Evolutionary conservation across 1,284 basidiomycete species (phyloP).

Genomic region (Pascua guehoae): DNA sequence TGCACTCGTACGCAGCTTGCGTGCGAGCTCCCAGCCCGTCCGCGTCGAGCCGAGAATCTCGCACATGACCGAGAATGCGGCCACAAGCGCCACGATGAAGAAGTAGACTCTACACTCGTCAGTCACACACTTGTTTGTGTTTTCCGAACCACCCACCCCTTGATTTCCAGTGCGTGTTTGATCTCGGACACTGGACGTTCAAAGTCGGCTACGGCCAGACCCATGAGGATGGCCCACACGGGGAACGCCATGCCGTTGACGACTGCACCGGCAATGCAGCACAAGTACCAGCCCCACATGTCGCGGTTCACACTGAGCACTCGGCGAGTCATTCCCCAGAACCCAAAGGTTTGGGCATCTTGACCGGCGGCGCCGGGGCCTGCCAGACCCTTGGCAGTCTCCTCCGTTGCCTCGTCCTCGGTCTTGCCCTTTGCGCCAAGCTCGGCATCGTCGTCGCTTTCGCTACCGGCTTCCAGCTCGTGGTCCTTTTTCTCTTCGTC

Average conservation of each 20-base stretch:
- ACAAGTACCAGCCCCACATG: slow-evolving; percentile 41
- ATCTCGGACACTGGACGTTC: slow-evolving; percentile 52
- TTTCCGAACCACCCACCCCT: slow-evolving; percentile 47
- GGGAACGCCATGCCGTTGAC: slow-evolving; percentile 75
- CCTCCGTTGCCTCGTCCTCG: slow-evolving; percentile 11
- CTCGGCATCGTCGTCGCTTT: not conserved
- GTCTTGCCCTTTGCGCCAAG: slow-evolving; percentile 7
- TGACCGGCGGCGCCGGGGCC: slow-evolving; percentile 4
- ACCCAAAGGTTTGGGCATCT: slow-evolving; percentile 5
- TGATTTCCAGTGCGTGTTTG: slow-evolving; percentile 26
- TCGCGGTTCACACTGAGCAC: slow-evolving; percentile 33
- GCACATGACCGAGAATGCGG: slow-evolving; percentile 59
- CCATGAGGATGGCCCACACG: slow-evolving; percentile 75
- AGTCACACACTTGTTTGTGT: not conserved
- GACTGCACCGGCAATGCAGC: slow-evolving; percentile 35
- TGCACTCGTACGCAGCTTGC: slow-evolving; percentile 63
- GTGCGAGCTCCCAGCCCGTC: slow-evolving; percentile 65
- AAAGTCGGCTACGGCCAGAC: slow-evolving; percentile 64
- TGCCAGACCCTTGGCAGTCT: slow-evolving; percentile 10
- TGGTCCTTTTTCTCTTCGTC: slow-evolving; percentile 2
- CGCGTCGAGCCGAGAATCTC: slow-evolving; percentile 64
- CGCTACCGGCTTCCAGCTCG: not conserved
- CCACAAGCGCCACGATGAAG: slow-evolving; percentile 74
- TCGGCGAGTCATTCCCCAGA: slow-evolving; percentile 11
- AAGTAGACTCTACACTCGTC: slow-evolving; percentile 59